A percentile compares a stretch with the other conserved stretches of the same genome.
Evolutionary conservation across 208 protist species (phyloP).

Genomic region (Crithidia brevicula): DNA sequence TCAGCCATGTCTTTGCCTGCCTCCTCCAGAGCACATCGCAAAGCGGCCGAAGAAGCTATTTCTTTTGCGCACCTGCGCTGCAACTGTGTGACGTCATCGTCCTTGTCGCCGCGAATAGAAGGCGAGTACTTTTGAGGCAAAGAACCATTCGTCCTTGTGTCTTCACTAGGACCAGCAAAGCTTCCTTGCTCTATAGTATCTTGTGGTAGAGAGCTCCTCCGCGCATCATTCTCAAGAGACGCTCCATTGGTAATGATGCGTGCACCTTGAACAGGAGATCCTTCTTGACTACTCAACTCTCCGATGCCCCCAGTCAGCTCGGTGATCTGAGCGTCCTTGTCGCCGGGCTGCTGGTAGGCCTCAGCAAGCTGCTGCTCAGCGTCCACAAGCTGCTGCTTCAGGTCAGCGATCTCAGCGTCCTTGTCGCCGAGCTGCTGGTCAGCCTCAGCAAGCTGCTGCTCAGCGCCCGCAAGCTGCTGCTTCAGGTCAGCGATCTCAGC

Average conservation of each 20-base stretch:
- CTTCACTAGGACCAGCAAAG: too few relatives aligned
- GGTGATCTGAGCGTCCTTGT: neutral
- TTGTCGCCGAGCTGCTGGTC: neutral
- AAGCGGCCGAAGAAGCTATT: neutral
- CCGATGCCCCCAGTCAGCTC: too few relatives aligned
- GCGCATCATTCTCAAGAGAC: too few relatives aligned
- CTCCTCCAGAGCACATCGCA: neutral
- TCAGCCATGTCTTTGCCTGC: neutral
- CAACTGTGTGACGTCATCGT: constrained; percentile 24
- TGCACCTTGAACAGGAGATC: too few relatives aligned
- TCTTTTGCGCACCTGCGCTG: neutral
- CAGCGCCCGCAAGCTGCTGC: neutral
- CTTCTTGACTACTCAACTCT: too few relatives aligned
- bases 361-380: neutral
- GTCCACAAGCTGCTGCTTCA: neutral
- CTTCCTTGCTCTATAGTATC: too few relatives aligned
- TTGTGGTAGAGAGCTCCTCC: too few relatives aligned
- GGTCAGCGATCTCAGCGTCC: neutral
- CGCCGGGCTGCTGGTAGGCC: neutral
- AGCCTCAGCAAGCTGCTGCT: neutral
- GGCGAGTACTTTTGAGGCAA: too few relatives aligned
- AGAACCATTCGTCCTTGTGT: too few relatives aligned
- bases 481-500: neutral
- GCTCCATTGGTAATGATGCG: too few relatives aligned
- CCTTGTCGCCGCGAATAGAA: neutral